These are phyloP conservation scores for Sugiyamaella chiloensis DNA, from an alignment of 805 yeast species.

Conservation along the genomic window DNA sequence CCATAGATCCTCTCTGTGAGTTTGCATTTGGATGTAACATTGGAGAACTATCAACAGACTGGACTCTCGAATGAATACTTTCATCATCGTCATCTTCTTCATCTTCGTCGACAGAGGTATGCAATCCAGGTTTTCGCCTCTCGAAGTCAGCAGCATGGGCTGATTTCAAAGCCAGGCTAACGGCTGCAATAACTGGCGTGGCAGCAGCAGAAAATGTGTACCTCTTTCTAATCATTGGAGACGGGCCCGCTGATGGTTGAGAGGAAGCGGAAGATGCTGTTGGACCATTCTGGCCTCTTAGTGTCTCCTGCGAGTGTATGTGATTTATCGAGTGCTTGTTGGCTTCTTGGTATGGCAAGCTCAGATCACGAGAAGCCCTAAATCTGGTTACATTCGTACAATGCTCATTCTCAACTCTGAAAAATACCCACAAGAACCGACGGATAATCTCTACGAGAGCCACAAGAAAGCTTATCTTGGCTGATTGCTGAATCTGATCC, in stretches of 20 bases:
- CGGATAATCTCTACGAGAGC: constrained; percentile 80
- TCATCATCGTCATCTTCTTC: constrained; percentile 32
- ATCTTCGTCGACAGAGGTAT: constrained; percentile 21
- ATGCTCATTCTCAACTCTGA: constrained; percentile 96
- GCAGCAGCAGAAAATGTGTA: constrained; percentile 22
- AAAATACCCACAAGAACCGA: constrained; percentile 83
- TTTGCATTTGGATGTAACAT: neutral
- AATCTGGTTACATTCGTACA: constrained; percentile 81
- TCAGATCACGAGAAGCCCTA: constrained; percentile 83
- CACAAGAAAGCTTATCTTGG: constrained; percentile 75
- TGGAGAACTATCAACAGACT: neutral
- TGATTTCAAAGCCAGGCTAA: constrained; percentile 20
- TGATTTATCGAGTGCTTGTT: neutral
- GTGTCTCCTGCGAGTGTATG: neutral
- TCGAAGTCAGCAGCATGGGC: constrained; percentile 32
- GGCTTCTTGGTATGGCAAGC: constrained; percentile 62
- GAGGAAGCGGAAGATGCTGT: constrained; percentile 5
- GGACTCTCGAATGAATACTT: constrained; percentile 3
- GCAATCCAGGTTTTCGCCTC: constrained; percentile 22
- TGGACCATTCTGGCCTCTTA: neutral
- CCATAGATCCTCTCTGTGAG: constrained; percentile 3
- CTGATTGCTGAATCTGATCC: constrained; percentile 78
- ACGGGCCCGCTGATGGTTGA: neutral
- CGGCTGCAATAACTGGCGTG: constrained; percentile 27
- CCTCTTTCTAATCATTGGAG: constrained; percentile 4